Evolutionary conservation across 805 yeast genomes (phyloP).

Genomic region (Metschnikowia sp.): DNA sequence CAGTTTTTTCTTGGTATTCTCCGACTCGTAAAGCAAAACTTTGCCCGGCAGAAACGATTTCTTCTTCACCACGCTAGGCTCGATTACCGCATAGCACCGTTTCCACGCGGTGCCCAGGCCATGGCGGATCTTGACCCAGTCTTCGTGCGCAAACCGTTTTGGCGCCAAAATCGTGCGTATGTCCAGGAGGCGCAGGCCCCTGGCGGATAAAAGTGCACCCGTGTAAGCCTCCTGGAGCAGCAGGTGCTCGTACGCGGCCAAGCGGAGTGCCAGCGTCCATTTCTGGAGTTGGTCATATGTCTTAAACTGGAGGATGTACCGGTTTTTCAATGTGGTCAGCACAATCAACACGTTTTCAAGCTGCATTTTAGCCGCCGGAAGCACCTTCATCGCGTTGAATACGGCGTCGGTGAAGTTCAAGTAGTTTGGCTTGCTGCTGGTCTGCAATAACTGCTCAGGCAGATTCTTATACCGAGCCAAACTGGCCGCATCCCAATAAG

Average conservation of each 20-base stretch:
- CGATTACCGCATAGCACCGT: slow-evolving; percentile 86
- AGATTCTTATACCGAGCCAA: slow-evolving; percentile 51
- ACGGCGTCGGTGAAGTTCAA: slow-evolving; percentile 89
- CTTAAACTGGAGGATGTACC: slow-evolving; percentile 77
- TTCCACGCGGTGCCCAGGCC: slow-evolving; percentile 99
- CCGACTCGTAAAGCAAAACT: slow-evolving; percentile 78
- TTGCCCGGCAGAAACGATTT: slow-evolving; percentile 56
- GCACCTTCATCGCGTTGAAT: slow-evolving; percentile 63
- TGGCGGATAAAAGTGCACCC: slow-evolving; percentile 87
- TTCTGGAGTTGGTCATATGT: slow-evolving; percentile 57
- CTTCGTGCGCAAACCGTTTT: slow-evolving; percentile 82
- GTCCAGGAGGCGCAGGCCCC: slow-evolving; percentile 85
- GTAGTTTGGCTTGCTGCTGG: slow-evolving; percentile 77
- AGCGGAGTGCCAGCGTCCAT: slow-evolving; percentile 83
- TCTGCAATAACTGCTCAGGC: slow-evolving; percentile 52
- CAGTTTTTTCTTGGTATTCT: slow-evolving; percentile 63
- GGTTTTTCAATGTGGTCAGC: slow-evolving; percentile 87
- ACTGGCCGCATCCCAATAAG: slow-evolving; percentile 83
- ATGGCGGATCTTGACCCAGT: slow-evolving; percentile 91
- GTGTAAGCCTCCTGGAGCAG: slow-evolving; percentile 93
- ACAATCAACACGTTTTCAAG: slow-evolving; percentile 79
- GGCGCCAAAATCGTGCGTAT: slow-evolving; percentile 82
- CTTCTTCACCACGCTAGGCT: slow-evolving; percentile 56
- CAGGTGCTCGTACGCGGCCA: slow-evolving; percentile 76
- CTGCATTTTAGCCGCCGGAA: slow-evolving; percentile 63